These are phyloP conservation scores for Metschnikowia colocasiae DNA, from an alignment of 805 yeast species.

Conservation along the genomic window DNA sequence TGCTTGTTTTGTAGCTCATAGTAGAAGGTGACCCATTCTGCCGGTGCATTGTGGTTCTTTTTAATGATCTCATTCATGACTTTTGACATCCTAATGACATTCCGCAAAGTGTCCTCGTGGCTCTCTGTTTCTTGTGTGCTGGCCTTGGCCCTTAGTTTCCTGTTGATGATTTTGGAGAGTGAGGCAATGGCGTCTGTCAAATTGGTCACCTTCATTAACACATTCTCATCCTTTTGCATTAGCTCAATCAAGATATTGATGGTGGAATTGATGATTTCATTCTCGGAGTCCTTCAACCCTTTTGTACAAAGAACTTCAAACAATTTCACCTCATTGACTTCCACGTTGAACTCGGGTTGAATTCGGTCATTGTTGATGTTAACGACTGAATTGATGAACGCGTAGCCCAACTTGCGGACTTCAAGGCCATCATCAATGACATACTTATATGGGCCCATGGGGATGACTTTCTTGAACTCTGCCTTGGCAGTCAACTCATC, in stretches of 20 bases:
- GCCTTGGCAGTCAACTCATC: conserved; percentile 53
- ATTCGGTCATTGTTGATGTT: conserved; percentile 22
- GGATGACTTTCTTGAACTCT: conserved; percentile 59
- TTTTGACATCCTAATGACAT: conserved; percentile 30
- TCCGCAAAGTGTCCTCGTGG: conserved; percentile 43
- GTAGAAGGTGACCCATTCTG: conserved; percentile 17
- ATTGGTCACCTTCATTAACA: conserved; percentile 31
- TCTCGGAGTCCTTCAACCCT: conserved; percentile 61
- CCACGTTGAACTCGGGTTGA: conserved; percentile 11
- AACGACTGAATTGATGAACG: conserved; percentile 55
- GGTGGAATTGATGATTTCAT: conserved; percentile 53
- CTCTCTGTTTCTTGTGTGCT: conserved; percentile 66
- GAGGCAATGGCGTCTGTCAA: conserved; percentile 34
- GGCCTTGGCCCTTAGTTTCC: conserved; percentile 55
- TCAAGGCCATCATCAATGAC: conserved; percentile 75
- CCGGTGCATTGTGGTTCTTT: conserved; percentile 10
- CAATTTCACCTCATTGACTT: conserved; percentile 30
- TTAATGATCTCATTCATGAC: conserved; percentile 15
- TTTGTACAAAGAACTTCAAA: conserved; percentile 41
- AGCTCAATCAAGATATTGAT: conserved; percentile 38
- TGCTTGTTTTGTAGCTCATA: conserved; percentile 18
- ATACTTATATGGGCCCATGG: conserved; percentile 86
- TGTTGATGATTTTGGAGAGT: conserved; percentile 34
- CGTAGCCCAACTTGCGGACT: conserved; percentile 68
- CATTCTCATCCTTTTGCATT: conserved; percentile 20